A percentile compares a stretch with the other conserved stretches of the same genome.
phyloP scores from a whole-genome alignment of 306 rosid species.

The Vigna mungo region DNA sequence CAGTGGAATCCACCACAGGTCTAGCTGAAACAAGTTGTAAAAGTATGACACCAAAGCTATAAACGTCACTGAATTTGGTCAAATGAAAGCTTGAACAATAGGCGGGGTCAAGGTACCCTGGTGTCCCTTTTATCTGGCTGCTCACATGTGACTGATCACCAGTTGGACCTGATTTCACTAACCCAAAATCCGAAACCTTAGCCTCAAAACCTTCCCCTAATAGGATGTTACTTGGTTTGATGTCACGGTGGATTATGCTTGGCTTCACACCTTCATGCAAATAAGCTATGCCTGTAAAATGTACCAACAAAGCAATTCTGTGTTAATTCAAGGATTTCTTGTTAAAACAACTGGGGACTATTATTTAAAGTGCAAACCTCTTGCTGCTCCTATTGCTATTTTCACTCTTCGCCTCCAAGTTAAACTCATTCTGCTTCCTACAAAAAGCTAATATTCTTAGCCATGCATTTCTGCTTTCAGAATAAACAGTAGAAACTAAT shows the following conservation, averaged over 20 bases:
- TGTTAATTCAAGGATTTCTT: background rate
- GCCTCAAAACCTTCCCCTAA: conserved; percentile 82
- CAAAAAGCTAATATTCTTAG: background rate
- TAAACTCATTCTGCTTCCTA: conserved; percentile 68
- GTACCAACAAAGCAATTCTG: conserved; percentile 1
- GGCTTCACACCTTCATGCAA: conserved; percentile 76
- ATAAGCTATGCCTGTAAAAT: conserved; percentile 69
- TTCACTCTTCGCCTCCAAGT: conserved; percentile 82
- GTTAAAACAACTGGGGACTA: background rate
- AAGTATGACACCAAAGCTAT: conserved; percentile 83
- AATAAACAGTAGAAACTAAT: background rate
- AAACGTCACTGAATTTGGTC: conserved; percentile 80
- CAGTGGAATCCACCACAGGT: conserved; percentile 60
- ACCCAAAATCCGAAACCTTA: conserved; percentile 88
- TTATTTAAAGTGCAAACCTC: conserved; percentile 50
- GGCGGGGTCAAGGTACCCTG: conserved; percentile 86
- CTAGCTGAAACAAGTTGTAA: conserved; percentile 78
- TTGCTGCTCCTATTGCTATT: conserved; percentile 86
- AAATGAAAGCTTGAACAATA: conserved; percentile 84
- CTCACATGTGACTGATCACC: conserved; percentile 85
- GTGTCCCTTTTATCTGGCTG: conserved; percentile 94
- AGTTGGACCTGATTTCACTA: conserved; percentile 73
- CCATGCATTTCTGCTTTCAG: background rate
- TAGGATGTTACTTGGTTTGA: conserved; percentile 84
- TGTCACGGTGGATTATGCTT: conserved; percentile 78